Evolutionary conservation across 768 basidiomycete genomes (phyloP), one percentile per base, ranked within the genome.

Genomic region (Suillus occidentalis): DNA sequence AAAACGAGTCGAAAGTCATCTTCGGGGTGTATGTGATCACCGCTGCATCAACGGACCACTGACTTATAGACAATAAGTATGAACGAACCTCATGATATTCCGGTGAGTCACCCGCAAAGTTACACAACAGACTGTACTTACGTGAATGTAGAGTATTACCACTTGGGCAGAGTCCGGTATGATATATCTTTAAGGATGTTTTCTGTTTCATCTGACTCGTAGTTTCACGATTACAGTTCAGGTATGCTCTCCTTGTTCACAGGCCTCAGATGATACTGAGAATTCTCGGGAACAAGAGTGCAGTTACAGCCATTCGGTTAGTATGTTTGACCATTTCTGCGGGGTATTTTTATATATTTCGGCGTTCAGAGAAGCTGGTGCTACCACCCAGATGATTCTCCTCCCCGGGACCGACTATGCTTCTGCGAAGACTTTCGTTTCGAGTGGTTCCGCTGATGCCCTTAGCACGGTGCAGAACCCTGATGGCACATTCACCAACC

Each of bases 41-140:
- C 18, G 25, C 18, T 42, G 57, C 22, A 5, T 9, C 39, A 37
- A 42, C 4, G 0, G 6, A 39, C 22, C 12, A 13, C 60, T 58
- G 31, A 25, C 36, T 39, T 39, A 40, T 8, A 67, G 14, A 66
- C 34, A 50, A 42, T 47, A 34, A 85, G 83, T 34, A 87, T 88
- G 86, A 88, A 88, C 66, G 87, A 88, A 67, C 87, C 87, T 6
- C 87, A 89, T 66, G 84, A 88, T 70, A 71, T 86, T 6, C 83
- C 84, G 10, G 72, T 68, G 31, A 56, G 73, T 65, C 20, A 43
- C 40, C 53, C n/a, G 8, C 45, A 18, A 40, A 22, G 4, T 28
- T 28, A n/a, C 4, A 22, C 7, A 25, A 20, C n/a, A 39, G 22
- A 37, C 8, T 22, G 22, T 57, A 8, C 14, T 57, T 12, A 57